phyloP scores from a whole-genome alignment of 2,329 filamentous ascomycete genomes.

The Sclerotinia borealis region DNA sequence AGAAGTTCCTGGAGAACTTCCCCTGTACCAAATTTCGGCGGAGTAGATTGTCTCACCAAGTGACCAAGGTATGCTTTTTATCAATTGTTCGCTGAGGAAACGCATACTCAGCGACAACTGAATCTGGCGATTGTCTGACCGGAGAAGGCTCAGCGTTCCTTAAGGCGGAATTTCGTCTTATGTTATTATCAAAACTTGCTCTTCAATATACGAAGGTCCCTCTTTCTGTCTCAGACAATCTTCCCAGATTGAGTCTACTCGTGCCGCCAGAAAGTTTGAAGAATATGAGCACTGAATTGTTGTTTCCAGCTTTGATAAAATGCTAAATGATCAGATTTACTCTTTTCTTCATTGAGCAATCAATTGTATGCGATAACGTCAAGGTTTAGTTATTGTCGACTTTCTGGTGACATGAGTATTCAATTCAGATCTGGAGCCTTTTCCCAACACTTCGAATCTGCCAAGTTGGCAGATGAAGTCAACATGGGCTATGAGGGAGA shows the following conservation, averaged over 20 bases:
- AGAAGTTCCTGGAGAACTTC: not conserved
- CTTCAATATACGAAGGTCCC: not conserved
- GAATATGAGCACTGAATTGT: too few relatives aligned
- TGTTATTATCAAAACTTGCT: not conserved
- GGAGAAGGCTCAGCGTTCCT: not conserved
- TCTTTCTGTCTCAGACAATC: not conserved
- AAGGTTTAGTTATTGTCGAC: too few relatives aligned
- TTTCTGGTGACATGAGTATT: too few relatives aligned
- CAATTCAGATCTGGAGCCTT: too few relatives aligned
- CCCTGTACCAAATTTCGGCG: not conserved
- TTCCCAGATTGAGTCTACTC: not conserved
- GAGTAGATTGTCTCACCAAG: not conserved
- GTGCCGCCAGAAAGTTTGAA: too few relatives aligned
- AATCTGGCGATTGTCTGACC: not conserved
- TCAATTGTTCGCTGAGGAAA: not conserved
- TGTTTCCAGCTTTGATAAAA: too few relatives aligned
- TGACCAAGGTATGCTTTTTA: not conserved
- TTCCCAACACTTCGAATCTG: too few relatives aligned
- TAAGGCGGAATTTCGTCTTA: not conserved
- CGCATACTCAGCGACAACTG: not conserved
- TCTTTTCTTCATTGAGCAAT: too few relatives aligned
- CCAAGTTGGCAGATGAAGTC: too few relatives aligned
- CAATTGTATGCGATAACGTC: too few relatives aligned
- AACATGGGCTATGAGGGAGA: too few relatives aligned
- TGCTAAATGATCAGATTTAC: too few relatives aligned